A percentile compares a stretch with the other conserved stretches of the same genome.
These are phyloP conservation scores for Phytophthora ohioensis DNA, from an alignment of 352 stramenopile species.

Conservation along the genomic window DNA sequence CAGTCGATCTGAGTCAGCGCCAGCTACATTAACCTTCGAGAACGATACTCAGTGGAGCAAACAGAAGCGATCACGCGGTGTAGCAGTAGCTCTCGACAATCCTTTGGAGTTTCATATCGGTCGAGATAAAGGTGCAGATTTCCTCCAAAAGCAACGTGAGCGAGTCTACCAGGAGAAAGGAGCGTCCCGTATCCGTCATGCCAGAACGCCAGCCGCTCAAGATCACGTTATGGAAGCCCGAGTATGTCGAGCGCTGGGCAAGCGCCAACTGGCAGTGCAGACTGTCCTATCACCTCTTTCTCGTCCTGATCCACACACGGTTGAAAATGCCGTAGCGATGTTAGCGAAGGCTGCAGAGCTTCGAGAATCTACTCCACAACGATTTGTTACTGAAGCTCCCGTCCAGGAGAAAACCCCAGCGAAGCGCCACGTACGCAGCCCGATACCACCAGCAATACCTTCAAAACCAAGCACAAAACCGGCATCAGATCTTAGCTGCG, in stretches of 20 bases:
- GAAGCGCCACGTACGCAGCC: conserved; percentile 28
- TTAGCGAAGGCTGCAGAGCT: conserved; percentile 41
- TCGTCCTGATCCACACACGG: conserved; percentile 46
- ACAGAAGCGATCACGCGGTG: conserved; percentile 52
- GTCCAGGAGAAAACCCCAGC: background rate
- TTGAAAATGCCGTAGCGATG: conserved; percentile 43
- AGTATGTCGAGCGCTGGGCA: conserved; percentile 53
- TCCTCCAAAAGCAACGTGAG: conserved; percentile 63
- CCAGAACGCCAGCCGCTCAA: conserved; percentile 48
- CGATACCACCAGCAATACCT: conserved; percentile 8
- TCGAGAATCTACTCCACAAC: conserved; percentile 33
- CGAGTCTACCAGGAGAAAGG: conserved; percentile 37
- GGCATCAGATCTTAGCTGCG: conserved; percentile 19
- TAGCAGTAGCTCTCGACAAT: conserved; percentile 47
- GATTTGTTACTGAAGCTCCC: conserved; percentile 28
- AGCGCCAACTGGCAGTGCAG: conserved; percentile 22
- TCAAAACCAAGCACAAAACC: conserved; percentile 7
- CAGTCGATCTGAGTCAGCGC: conserved; percentile 61
- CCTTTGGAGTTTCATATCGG: conserved; percentile 42
- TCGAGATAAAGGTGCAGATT: conserved; percentile 53
- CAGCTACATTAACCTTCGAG: conserved; percentile 38
- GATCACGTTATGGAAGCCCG: conserved; percentile 53
- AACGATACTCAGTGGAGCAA: conserved; percentile 33
- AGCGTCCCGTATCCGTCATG: conserved; percentile 52
- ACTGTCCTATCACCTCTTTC: conserved; percentile 40